Conservation (phyloP, 108 stramenopile species). For the Schizochytrium sp. region DNA sequence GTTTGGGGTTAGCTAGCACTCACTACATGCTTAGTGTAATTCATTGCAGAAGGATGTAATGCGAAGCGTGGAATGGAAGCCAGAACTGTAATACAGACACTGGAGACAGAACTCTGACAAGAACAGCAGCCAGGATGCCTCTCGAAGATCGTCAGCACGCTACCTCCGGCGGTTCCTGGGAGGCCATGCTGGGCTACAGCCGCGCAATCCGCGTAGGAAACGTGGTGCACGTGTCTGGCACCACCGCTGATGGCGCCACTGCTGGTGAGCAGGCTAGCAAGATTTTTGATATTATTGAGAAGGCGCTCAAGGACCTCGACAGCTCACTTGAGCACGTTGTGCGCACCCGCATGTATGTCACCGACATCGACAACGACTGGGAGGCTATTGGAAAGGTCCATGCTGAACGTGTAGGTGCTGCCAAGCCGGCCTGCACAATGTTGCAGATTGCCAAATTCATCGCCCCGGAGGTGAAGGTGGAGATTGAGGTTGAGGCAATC, state of each 20-base stretch:
- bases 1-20: too few relatives aligned
- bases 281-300: background rate
- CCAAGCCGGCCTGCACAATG: constrained; percentile 48
- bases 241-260: background rate
- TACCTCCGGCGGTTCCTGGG: constrained; percentile 25
- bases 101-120: background rate
- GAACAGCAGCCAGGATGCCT: constrained; percentile 9
- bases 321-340: constrained; percentile 25
- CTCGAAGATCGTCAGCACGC: background rate
- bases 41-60: too few relatives aligned
- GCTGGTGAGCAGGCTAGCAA: constrained; percentile 11
- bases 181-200: constrained; percentile 43
- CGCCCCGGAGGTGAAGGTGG: constrained; percentile 33
- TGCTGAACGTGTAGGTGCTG: background rate
- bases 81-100: too few relatives aligned
- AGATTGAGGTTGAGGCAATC: constrained; percentile 54
- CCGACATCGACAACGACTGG: background rate
- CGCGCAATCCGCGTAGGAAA: background rate
- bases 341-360: constrained; percentile 45
- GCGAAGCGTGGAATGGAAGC: too few relatives aligned
- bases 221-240: constrained; percentile 30
- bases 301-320: constrained; percentile 22
- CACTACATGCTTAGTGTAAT: too few relatives aligned
- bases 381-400: background rate
- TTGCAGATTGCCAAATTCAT: constrained; percentile 47